Base-by-base conservation (phyloP, 108 stramenopile genomes). In the Nannochloropsis gaditana region DNA sequence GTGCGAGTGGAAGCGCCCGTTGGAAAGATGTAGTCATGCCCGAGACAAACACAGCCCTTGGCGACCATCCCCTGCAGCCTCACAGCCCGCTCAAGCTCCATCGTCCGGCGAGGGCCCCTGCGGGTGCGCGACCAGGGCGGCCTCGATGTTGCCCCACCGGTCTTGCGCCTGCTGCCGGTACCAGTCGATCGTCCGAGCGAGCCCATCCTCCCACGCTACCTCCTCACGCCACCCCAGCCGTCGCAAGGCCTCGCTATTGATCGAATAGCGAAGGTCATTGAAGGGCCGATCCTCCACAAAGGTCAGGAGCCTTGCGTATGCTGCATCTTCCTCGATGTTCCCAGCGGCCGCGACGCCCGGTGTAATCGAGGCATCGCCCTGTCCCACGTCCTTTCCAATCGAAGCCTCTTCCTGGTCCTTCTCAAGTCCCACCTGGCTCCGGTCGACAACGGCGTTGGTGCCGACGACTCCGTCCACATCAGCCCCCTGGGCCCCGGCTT, bases 261-360 rank as follows among this genome's bases (percentile, higher is more conserved):
- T 96, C 44, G 96, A 97, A 93, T 99, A 99, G 80, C 99, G 93
- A 89, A 98, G 93, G 92, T 99, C 99, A 89, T 99, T 99, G 90
- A 99, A 99, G 80, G 94, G 92, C 21, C 99, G 93, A 91, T 99
- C 99, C 9, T 94, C 95, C 15, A 97, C 97, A 82, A 94, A 97
- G n/a, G 87, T 87, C 41, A 86, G 9, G n/a, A 83, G 3, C 9
- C 21, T 8, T 9, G 43, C 86, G 59, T 73, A 73, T n/a, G 59
- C 59, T n/a, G 59, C 15, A 3, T 73, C 59, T n/a, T 73, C 59
- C 15, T 73, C 59, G 59, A n/a, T n/a, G 19, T 73, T 73, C 4
- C 19, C 59, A 2, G 59, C 59, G 59, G 59, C 59, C 19, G 59
- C 59, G n/a, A 73, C 59, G 3, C 19, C 3, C 15, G 59, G n/a